Evolutionary conservation across 139 green algal species (phyloP).

Genomic region (Chlorella sp.): DNA sequence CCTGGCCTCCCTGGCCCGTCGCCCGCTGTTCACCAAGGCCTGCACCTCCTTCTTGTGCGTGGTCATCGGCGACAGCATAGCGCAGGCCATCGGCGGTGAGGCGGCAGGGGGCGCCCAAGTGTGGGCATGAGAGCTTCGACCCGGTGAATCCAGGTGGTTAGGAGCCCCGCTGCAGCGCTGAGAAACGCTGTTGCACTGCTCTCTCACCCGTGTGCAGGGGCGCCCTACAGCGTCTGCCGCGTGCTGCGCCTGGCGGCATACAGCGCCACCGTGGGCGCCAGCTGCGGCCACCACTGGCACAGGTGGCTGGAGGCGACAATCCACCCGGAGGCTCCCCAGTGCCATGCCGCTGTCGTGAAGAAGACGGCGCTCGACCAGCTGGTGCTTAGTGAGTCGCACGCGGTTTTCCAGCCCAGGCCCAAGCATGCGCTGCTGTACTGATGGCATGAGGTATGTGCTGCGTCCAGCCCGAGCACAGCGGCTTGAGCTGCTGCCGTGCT

Average conservation of each 20-base stretch:
- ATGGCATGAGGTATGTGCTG: no score
- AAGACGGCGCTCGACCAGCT: constrained; percentile 33
- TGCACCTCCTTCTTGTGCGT: constrained; percentile 24
- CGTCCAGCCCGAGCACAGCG: background rate
- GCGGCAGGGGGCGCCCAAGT: no score
- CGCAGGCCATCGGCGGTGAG: constrained; percentile 11
- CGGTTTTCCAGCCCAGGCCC: no score
- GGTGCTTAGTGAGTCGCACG: background rate
- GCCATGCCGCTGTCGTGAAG: background rate
- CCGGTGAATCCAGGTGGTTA: no score
- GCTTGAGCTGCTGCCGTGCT: no score
- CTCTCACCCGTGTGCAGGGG: background rate
- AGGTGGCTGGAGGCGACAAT: constrained; percentile 20
- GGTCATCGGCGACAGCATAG: constrained; percentile 19
- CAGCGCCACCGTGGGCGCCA: background rate
- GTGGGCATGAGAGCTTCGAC: no score
- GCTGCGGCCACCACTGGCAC: constrained; percentile 28
- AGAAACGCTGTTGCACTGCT: no score
- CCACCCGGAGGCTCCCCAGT: background rate
- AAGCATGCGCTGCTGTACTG: background rate
- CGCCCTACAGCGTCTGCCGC: background rate
- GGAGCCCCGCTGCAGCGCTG: no score
- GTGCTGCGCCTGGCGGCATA: constrained; percentile 12
- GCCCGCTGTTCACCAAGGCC: constrained; percentile 32
- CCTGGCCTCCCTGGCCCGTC: background rate